Evolutionary conservation across 768 basidiomycete species (phyloP).

Genomic region (Lactifluus pinguis): DNA sequence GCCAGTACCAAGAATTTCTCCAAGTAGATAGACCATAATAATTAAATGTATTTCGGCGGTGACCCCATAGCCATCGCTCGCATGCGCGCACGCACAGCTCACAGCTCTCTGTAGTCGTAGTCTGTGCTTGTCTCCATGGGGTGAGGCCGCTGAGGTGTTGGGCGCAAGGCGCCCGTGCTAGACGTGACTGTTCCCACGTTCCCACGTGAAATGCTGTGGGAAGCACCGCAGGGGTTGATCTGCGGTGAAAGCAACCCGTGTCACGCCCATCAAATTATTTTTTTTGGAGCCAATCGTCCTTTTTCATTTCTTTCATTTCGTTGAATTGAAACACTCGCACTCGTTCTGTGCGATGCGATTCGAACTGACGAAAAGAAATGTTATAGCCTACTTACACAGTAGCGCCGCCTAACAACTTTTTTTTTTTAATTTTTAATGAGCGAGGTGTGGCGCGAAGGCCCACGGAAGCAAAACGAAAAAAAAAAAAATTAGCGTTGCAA

Average conservation of each 20-base stretch:
- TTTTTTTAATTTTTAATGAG: too few species aligned
- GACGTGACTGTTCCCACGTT: too few species aligned
- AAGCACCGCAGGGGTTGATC: neutral
- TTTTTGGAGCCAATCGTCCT: neutral
- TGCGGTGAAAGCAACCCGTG: neutral
- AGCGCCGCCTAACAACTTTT: too few species aligned
- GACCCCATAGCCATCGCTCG: neutral
- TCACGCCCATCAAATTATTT: neutral
- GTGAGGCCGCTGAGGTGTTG: too few species aligned
- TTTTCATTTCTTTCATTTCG: neutral
- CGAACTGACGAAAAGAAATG: too few species aligned
- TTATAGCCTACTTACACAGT: too few species aligned
- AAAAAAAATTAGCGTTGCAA: neutral
- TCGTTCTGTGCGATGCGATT: neutral
- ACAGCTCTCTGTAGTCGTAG: too few species aligned
- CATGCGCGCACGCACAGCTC: neutral
- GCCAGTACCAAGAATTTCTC: neutral
- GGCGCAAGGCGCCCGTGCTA: neutral
- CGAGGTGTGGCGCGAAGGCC: neutral
- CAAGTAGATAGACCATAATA: neutral
- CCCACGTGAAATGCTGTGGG: neutral
- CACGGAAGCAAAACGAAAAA: slow-evolving; percentile 5
- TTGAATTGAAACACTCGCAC: too few species aligned
- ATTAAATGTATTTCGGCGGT: too few species aligned
- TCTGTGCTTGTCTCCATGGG: neutral